Percentiles rank a stretch among this genome's conserved stretches.
Evolutionary conservation across 441 rosid genomes (phyloP).

Genomic region (Adansonia rubrostipa): DNA sequence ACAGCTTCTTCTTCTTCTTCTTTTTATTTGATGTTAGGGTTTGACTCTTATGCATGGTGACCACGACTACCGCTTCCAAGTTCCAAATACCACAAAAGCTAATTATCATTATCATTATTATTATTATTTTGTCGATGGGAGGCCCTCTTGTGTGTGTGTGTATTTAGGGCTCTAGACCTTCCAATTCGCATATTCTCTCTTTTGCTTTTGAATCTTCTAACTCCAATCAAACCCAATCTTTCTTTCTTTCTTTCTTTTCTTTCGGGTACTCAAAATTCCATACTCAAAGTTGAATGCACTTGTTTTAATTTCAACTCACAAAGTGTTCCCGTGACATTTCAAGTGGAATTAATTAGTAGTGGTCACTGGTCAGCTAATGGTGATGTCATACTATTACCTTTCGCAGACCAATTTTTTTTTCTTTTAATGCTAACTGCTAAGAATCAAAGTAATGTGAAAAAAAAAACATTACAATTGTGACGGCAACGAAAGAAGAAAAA

Average conservation of each 20-base stretch:
- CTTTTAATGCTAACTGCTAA: too few species aligned
- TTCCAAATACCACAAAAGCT: neutral
- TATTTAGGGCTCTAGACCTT: neutral
- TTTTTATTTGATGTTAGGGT: neutral
- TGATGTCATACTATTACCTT: too few species aligned
- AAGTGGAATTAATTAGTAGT: too few species aligned
- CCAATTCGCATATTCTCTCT: neutral
- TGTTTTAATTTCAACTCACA: neutral
- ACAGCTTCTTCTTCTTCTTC: neutral
- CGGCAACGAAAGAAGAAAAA: too few species aligned
- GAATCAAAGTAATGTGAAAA: too few species aligned
- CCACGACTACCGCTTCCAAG: neutral
- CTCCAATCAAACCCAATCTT: neutral
- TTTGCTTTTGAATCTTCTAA: neutral
- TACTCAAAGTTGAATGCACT: neutral
- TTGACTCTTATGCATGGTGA: constrained; percentile 19
- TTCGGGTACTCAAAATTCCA: neutral
- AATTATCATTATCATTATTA: neutral
- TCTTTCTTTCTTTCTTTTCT: neutral
- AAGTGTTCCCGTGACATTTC: too few species aligned
- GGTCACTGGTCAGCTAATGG: too few species aligned
- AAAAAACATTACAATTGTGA: too few species aligned
- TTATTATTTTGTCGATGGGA: too few species aligned
- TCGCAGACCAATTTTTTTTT: too few species aligned
- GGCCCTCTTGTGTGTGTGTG: too few species aligned